Base-by-base conservation (phyloP, 2,329 filamentous ascomycete species). In the Fusarium sp. region DNA sequence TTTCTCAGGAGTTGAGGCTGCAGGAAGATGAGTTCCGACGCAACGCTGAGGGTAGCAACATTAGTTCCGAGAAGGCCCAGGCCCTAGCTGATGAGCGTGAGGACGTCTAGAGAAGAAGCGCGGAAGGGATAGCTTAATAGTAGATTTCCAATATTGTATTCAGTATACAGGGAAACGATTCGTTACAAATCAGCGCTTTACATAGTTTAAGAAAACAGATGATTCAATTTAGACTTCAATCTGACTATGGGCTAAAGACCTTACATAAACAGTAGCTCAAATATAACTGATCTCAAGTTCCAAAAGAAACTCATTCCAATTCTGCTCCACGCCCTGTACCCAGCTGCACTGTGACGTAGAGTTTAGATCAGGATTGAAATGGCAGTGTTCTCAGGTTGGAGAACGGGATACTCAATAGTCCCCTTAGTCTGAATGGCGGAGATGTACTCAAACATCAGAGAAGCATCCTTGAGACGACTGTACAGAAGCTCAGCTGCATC, bases 1-100 rank as follows among this genome's bases (percentile, higher is more conserved):
- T 87, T 53, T 83, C 87, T 77, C 79, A 78, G 1, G 81, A 84
- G 71, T 78, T 87, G 22, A 58, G 43, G 0, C 32, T 60, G 0
- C 76, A 79, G n/a, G 80, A 82, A 9, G 76, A 77, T 22, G 77
- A 79, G 49, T 80, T 78, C 59, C 70, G 79, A 40, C 72, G 75
- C 25, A 74, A 74, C 11, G 69, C 73, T 1, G 74, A 77, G 6
- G 77, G 71, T 1, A 59, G 70, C 0, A 73, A 73, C 10, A 32
- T 74, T 12, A 61, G 59, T 3, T 73, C 77, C 30, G 77, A 79
- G 45, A 78, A 78, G 71, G 46, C 44, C 1, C 43, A 22, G 1
- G 55, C 68, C 3, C 62, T 62, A 0, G 43, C 56, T 14, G 56
- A 62, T 2, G 59, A 62, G 10, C 38, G 15, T 0, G 59, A 62